A percentile compares a stretch with the other conserved stretches of the same genome.
These are phyloP conservation scores for Irpex sp. DNA, from an alignment of 1,284 basidiomycete genomes.

Conservation along the genomic window DNA sequence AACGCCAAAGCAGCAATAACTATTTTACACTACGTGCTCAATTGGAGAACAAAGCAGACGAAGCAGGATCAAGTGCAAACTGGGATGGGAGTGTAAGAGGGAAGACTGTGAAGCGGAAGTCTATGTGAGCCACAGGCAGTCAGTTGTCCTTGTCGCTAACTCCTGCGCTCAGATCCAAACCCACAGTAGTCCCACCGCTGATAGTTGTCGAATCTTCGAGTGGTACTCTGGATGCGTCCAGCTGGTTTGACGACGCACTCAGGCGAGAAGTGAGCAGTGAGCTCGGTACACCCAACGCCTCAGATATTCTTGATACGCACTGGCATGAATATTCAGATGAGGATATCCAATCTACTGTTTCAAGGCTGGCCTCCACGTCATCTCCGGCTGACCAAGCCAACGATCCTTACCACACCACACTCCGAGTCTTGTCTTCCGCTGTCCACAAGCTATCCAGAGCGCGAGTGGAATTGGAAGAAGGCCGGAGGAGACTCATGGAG, in stretches of 20 bases:
- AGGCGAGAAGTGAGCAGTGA: not conserved
- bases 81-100: slow-evolving; percentile 64
- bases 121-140: slow-evolving; percentile 11
- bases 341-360: slow-evolving; percentile 59
- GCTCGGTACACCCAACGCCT: slow-evolving; percentile 16
- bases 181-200: slow-evolving; percentile 39
- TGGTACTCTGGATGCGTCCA: slow-evolving; percentile 25
- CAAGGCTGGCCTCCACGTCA: slow-evolving; percentile 37
- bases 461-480: slow-evolving; percentile 61
- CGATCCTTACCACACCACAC: slow-evolving; percentile 63
- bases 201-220: slow-evolving; percentile 54
- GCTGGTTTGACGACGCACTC: slow-evolving; percentile 16
- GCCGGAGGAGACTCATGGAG: slow-evolving; percentile 46
- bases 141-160: not conserved
- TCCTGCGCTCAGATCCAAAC: not conserved
- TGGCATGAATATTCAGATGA: slow-evolving; percentile 76
- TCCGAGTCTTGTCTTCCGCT: slow-evolving; percentile 69
- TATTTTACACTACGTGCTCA: slow-evolving; percentile 63
- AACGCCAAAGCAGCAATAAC: slow-evolving; percentile 34
- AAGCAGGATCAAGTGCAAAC: slow-evolving; percentile 29
- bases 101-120: slow-evolving; percentile 33
- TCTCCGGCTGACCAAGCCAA: slow-evolving; percentile 41
- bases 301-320: slow-evolving; percentile 51
- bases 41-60: slow-evolving; percentile 40
- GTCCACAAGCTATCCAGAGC: slow-evolving; percentile 52